Evolutionary conservation across 164 flowering plant species (phyloP).

Genomic region (Euptelea pleiosperma): DNA sequence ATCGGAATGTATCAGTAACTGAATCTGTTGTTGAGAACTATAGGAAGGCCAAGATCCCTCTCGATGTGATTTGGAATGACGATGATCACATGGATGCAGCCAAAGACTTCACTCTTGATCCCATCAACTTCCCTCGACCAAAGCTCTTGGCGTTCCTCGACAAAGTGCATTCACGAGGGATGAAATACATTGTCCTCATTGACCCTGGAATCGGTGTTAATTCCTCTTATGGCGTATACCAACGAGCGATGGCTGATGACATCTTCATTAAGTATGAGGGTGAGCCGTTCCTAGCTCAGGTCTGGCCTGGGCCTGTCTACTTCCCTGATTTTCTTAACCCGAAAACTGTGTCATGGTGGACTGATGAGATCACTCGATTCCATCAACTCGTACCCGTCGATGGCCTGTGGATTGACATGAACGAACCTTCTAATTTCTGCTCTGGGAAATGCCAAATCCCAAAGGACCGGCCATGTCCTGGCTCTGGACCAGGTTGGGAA

Average conservation of each 20-base stretch:
- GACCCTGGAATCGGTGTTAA: constrained; percentile 91
- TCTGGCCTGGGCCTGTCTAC: constrained; percentile 94
- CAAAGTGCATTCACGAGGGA: constrained; percentile 61
- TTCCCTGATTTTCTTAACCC: constrained; percentile 97
- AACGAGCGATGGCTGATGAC: constrained; percentile 63
- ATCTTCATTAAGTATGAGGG: constrained; percentile 82
- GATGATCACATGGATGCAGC: constrained; percentile 94
- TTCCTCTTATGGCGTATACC: constrained; percentile 61
- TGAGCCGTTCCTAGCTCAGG: constrained; percentile 80
- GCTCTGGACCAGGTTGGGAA: constrained; percentile 65
- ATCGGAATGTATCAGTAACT: constrained; percentile 72
- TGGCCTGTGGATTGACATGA: constrained; percentile 98
- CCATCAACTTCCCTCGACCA: constrained; percentile 59
- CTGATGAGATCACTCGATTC: constrained; percentile 69
- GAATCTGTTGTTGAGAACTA: constrained; percentile 88
- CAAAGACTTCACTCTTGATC: constrained; percentile 90
- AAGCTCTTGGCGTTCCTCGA: constrained; percentile 64
- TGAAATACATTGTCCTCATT: constrained; percentile 80
- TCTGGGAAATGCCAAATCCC: constrained; percentile 71
- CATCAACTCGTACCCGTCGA: constrained; percentile 84
- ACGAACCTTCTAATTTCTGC: constrained; percentile 90
- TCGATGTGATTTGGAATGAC: constrained; percentile 95
- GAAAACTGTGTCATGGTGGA: constrained; percentile 77
- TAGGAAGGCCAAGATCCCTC: constrained; percentile 75
- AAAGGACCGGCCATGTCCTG: constrained; percentile 57